These are phyloP conservation scores for Protostelium mycophagum DNA, from an alignment of 78 protist species.

Conservation along the genomic window DNA sequence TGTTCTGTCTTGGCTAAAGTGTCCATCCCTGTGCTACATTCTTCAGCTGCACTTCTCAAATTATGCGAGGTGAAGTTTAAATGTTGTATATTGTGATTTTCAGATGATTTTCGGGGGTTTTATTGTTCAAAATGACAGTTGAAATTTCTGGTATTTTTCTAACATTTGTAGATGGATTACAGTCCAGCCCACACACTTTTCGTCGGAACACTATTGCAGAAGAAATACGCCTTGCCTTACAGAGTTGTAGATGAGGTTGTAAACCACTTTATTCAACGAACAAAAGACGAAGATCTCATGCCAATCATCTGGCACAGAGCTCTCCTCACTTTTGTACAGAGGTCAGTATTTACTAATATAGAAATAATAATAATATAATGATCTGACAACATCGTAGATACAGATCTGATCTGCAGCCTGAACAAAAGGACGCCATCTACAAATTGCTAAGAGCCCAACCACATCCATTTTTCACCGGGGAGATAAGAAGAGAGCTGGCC, in stretches of 20 bases:
- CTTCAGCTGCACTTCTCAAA: constrained; percentile 79
- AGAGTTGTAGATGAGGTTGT: constrained; percentile 83
- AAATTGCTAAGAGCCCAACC: constrained; percentile 62
- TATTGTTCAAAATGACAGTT: too few species aligned
- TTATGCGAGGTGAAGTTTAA: too few species aligned
- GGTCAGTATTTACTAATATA: too few species aligned
- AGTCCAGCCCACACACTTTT: constrained; percentile 62
- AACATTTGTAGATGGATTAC: constrained; percentile 17
- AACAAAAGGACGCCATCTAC: constrained; percentile 71
- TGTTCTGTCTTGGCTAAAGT: constrained; percentile 60
- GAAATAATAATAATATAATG: too few species aligned
- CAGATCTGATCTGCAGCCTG: constrained; percentile 73
- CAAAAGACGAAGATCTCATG: constrained; percentile 28
- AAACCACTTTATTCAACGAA: constrained; percentile 52
- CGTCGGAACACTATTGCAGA: constrained; percentile 77
- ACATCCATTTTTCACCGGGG: constrained; percentile 81
- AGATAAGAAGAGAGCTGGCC: constrained; percentile 81
- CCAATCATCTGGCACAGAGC: constrained; percentile 94
- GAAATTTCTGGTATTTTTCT: too few species aligned
- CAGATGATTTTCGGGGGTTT: too few species aligned
- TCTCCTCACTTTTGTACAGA: constrained; percentile 79
- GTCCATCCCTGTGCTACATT: constrained; percentile 77
- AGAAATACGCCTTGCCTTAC: constrained; percentile 90
- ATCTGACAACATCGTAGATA: too few species aligned
- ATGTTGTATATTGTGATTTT: too few species aligned